Conservation (phyloP, 1,284 basidiomycete species). For the Anthracocystis panici-leucophaei region DNA sequence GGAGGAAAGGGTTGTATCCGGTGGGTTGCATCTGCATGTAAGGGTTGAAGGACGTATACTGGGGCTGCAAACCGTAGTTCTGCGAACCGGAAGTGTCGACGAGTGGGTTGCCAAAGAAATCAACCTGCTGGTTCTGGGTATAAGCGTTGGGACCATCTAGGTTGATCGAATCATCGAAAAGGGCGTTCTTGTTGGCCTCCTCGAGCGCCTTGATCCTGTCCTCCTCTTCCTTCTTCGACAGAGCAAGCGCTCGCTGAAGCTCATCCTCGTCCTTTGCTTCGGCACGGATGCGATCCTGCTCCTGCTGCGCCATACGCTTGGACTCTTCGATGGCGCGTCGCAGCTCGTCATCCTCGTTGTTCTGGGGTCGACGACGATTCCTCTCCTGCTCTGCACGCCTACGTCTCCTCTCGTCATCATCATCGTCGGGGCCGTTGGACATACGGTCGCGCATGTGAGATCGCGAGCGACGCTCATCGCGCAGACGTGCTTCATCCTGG, state of each 20-base stretch:
- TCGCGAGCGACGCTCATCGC: constrained; percentile 84
- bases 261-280: constrained; percentile 76
- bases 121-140: constrained; percentile 62
- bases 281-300: constrained; percentile 63
- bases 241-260: constrained; percentile 79
- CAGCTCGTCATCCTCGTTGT: constrained; percentile 74
- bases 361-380: constrained; percentile 37
- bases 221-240: constrained; percentile 83
- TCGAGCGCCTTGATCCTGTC: constrained; percentile 73
- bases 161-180: constrained; percentile 79
- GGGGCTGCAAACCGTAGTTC: constrained; percentile 71
- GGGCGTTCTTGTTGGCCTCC: constrained; percentile 78
- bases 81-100: constrained; percentile 51
- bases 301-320: constrained; percentile 69
- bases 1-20: constrained; percentile 62
- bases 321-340: constrained; percentile 72
- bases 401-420: constrained; percentile 76
- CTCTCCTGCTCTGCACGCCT: constrained; percentile 46
- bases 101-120: constrained; percentile 63
- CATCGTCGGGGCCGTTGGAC: constrained; percentile 72
- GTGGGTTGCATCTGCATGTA: constrained; percentile 72
- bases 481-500: constrained; percentile 86
- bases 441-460: constrained; percentile 96
- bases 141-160: constrained; percentile 62
- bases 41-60: constrained; percentile 74